A percentile compares a stretch with the other conserved stretches of the same genome.
Conservation (phyloP, 1,284 basidiomycete species). For the Pseudozyma thailandica region DNA sequence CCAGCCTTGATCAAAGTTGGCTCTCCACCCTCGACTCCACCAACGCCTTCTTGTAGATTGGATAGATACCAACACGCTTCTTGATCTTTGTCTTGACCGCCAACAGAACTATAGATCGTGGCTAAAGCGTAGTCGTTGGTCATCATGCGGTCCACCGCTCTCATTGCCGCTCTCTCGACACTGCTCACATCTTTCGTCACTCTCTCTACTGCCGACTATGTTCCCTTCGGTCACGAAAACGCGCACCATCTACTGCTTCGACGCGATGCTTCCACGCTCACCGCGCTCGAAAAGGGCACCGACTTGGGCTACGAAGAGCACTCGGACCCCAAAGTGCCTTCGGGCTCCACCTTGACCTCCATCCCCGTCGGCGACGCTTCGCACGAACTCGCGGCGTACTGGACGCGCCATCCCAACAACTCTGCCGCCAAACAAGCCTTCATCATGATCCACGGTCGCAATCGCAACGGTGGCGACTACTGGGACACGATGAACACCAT, state of each 20-base stretch:
- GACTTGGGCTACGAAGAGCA: constrained; percentile 46
- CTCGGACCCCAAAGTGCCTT: constrained; percentile 34
- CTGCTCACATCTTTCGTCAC: constrained; percentile 7
- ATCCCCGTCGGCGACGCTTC: constrained; percentile 38
- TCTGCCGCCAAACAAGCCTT: constrained; percentile 51
- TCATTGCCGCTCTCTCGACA: constrained; percentile 4
- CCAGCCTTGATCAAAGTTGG: no score
- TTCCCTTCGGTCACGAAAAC: constrained; percentile 13
- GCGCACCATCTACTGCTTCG: neutral
- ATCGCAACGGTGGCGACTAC: constrained; percentile 57
- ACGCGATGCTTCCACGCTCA: constrained; percentile 48
- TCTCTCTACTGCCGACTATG: constrained; percentile 6
- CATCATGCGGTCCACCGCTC: constrained; percentile 3
- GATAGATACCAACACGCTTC: no score
- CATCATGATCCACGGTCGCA: constrained; percentile 65
- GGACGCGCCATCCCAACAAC: constrained; percentile 40
- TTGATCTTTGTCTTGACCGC: no score
- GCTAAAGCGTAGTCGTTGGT: neutral
- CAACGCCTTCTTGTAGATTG: no score
- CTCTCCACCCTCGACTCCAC: no score
- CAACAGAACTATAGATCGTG: neutral
- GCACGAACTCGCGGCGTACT: constrained; percentile 52
- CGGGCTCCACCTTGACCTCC: constrained; percentile 43
- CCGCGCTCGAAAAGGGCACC: constrained; percentile 20
- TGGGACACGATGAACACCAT: constrained; percentile 58